Percentiles rank a stretch among this genome's conserved stretches.
Conservation (phyloP, 805 yeast species). For the Starmerella bombi region DNA sequence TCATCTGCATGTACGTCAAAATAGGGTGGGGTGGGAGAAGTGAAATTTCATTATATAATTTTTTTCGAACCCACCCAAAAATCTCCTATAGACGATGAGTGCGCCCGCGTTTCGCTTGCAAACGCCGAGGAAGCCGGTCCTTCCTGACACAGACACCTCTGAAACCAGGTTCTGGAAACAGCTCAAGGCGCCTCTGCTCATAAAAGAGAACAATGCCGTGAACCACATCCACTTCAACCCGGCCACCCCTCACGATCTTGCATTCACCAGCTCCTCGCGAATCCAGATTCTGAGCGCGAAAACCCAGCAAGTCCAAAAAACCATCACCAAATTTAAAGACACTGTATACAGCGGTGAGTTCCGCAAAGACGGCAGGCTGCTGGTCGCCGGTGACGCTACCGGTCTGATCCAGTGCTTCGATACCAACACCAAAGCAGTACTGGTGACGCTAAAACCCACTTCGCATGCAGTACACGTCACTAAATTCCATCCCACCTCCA, state of each 20-base stretch:
- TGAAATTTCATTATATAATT: background rate
- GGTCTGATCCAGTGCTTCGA: conserved; percentile 89
- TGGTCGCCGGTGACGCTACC: conserved; percentile 91
- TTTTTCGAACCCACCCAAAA: background rate
- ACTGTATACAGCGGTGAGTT: conserved; percentile 86
- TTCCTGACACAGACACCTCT: conserved; percentile 22
- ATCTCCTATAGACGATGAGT: conserved; percentile 16
- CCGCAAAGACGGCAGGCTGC: conserved; percentile 76
- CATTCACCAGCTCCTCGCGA: conserved; percentile 80
- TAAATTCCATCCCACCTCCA: conserved; percentile 68
- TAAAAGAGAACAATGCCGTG: conserved; percentile 87
- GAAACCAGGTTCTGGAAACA: conserved; percentile 93
- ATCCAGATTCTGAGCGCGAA: conserved; percentile 89
- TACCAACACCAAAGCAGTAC: conserved; percentile 60
- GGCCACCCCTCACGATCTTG: conserved; percentile 70
- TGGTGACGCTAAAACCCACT: conserved; percentile 72
- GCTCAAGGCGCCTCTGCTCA: conserved; percentile 69
- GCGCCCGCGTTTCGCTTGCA: conserved; percentile 18
- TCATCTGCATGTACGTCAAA: conserved; percentile 7
- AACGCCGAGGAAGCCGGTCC: conserved; percentile 17
- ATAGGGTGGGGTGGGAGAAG: background rate
- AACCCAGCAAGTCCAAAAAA: conserved; percentile 79
- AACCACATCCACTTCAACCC: conserved; percentile 83
- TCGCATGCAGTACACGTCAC: conserved; percentile 87
- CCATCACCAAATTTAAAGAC: conserved; percentile 78